Evolutionary conservation across 345 rosid species (phyloP), one percentile per base, ranked within the genome.

Genomic region (Salix udensis): DNA sequence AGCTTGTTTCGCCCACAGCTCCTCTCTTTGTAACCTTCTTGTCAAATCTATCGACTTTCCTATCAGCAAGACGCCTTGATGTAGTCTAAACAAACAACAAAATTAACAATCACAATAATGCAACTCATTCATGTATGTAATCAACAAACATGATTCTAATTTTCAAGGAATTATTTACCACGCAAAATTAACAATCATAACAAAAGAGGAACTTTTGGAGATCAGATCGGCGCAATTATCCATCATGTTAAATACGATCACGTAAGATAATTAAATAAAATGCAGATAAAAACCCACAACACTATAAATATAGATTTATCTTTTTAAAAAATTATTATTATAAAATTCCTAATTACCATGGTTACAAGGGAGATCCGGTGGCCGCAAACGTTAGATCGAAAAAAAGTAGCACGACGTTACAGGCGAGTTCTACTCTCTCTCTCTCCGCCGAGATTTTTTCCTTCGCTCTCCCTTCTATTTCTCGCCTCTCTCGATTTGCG

Each of bases 1-100:
- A 74, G 74, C 88, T 77, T 69, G 96, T 88, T 72, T 92, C 99
- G n/a, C 92, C 94, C 52, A 91, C 97, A n/a, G 88, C 78, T 5
- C 99, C 98, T 87, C 98, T 91, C 80, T 87, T 92, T 1, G 78
- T 78, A n/a, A 93, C 89, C 89, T 91, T 96, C 91, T 90, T 93
- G 83, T 92, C 95, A 42, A 96, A 92, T 87, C 65, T 89, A 83
- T 85, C 89, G 55, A 90, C 86, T 84, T 96, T 91, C 91, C 94
- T 89, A 39, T 79, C 97, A 36, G 97, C 98, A 1, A 96, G 88
- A 67, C 97, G 77, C 89, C 88, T 93, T 79, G 94, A 96, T 8
- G 98, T 90, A n/a, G 98, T 93, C 98, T 96, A 79, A 77, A 77
- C 46, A 77, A 66, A 81, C 58, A 42, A 65, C 36, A 68, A 58